Conservation (phyloP, 164 flowering plant genomes). For the Houttuynia cordata region DNA sequence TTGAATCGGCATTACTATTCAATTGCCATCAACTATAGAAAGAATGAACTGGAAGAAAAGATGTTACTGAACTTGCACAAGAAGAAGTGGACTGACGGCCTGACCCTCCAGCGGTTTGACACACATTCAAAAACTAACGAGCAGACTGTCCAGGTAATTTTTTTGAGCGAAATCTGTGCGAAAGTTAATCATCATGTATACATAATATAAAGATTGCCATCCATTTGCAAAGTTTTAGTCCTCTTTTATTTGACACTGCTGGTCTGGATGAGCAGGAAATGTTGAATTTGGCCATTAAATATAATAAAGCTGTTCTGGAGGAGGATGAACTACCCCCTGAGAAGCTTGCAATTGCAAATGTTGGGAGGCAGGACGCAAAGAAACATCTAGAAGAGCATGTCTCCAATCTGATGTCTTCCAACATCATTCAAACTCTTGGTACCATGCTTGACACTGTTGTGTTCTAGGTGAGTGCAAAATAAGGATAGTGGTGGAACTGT, state of each 20-base stretch:
- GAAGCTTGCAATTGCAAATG: constrained; percentile 87
- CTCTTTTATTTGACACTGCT: not conserved
- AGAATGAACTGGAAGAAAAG: constrained; percentile 67
- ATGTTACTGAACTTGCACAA: constrained; percentile 71
- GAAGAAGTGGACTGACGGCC: constrained; percentile 98
- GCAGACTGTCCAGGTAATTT: constrained; percentile 43
- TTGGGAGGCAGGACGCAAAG: constrained; percentile 78
- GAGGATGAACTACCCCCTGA: constrained; percentile 65
- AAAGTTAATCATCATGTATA: too few species aligned
- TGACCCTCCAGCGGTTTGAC: constrained; percentile 20
- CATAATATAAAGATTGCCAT: too few species aligned
- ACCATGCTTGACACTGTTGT: constrained; percentile 95
- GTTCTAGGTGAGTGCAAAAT: constrained; percentile 22
- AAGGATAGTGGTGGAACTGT: too few species aligned
- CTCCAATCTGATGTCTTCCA: constrained; percentile 71
- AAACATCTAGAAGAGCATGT: constrained; percentile 29
- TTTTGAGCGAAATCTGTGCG: not conserved
- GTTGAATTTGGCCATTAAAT: constrained; percentile 69
- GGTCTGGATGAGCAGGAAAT: constrained; percentile 50
- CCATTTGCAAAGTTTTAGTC: too few species aligned
- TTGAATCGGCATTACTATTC: constrained; percentile 95
- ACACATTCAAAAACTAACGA: constrained; percentile 26
- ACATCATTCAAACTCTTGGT: constrained; percentile 77
- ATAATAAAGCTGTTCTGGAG: constrained; percentile 63
- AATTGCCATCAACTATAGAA: constrained; percentile 89